Evolutionary conservation across 495 filamentous ascomycete species (phyloP), one percentile per base, ranked within the genome.

Genomic region (Apodospora peruviana): DNA sequence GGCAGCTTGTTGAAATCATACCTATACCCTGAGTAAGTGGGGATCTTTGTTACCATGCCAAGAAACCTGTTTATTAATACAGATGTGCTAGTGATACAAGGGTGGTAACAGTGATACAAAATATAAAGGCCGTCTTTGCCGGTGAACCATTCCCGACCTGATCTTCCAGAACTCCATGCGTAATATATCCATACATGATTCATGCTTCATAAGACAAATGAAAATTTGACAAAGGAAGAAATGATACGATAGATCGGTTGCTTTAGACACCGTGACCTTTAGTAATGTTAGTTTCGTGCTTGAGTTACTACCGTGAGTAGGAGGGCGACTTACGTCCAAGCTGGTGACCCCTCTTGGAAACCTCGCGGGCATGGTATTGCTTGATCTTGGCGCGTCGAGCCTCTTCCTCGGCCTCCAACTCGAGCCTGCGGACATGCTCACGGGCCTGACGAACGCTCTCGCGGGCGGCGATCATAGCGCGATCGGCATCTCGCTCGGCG

Each of bases 341-440:
- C 14, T 75, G 71, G 69, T 81, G 77, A n/a, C 77, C 82, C 21
- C 80, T 66, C 77, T 84, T 85, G 23, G 76, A 77, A 19, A 87
- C 77, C 48, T 72, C 70, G 47, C 70, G 77, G 0, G 81, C 82
- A 53, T 86, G 76, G 49, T 74, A 71, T 57, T 83, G 77, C 74
- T 87, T 87, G 39, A 85, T 80, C 69, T 78, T 83, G 18, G 83
- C 83, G 14, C 57, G 45, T 14, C 71, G 59, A 36, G 72, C 70
- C 70, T 85, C 80, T 60, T 85, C 80, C 45, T 73, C 69, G 0
- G 82, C 83, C 66, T 85, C 83, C 27, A 70, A 64, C 65, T 86
- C 83, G 5, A 87, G 64, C 17, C 65, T 63, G 68, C 74, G 79
- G 7, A 85, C 80, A 48, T 86, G 78, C 24, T 82, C 81, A 45